phyloP scores from a whole-genome alignment of 108 stramenopile species.

The Skeletonema grethae region DNA sequence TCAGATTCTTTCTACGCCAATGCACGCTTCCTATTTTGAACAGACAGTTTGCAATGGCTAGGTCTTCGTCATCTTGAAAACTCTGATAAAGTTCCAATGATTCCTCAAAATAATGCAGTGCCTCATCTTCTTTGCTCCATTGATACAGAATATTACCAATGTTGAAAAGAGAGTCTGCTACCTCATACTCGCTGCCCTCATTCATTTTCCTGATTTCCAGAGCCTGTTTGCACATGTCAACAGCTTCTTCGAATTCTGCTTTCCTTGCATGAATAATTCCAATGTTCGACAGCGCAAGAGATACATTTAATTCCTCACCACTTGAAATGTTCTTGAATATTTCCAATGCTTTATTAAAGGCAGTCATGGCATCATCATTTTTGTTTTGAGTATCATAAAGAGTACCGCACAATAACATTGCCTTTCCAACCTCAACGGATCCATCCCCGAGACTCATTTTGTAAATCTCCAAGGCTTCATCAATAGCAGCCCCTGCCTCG shows the following conservation, averaged over 20 bases:
- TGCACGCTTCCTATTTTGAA: constrained; percentile 25
- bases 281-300: constrained; percentile 68
- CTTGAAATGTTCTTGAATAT: constrained; percentile 54
- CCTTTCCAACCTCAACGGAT: constrained; percentile 61
- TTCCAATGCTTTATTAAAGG: constrained; percentile 63
- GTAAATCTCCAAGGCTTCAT: constrained; percentile 71
- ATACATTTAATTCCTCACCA: constrained; percentile 63
- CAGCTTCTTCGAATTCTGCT: constrained; percentile 35
- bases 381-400: constrained; percentile 61
- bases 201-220: constrained; percentile 44
- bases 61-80: constrained; percentile 30
- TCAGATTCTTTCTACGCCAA: constrained; percentile 28
- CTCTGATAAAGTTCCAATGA: constrained; percentile 25
- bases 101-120: constrained; percentile 32
- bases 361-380: constrained; percentile 55
- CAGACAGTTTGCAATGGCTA: constrained; percentile 32
- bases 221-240: constrained; percentile 47
- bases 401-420: constrained; percentile 59
- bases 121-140: constrained; percentile 44
- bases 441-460: constrained; percentile 55
- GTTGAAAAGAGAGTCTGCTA: constrained; percentile 66
- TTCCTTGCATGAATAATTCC: constrained; percentile 57
- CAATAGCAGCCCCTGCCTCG: constrained; percentile 31
- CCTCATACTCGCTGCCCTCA: constrained; percentile 60
- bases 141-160: constrained; percentile 59